Evolutionary conservation across 176 grass and related monocot genomes (phyloP).

Genomic region (Cenchrus fungigraminus): DNA sequence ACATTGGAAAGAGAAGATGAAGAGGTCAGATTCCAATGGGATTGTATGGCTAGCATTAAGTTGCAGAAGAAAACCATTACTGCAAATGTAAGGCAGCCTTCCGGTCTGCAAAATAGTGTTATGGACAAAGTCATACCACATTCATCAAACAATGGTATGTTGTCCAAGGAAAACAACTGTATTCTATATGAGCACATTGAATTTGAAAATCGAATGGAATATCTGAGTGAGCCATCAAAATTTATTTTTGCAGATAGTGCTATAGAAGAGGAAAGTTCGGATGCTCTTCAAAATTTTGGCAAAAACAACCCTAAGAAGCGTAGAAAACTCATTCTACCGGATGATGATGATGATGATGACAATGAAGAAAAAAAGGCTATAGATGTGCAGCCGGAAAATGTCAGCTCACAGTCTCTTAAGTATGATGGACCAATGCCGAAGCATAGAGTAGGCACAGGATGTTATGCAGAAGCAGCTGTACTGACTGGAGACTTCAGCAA

Average conservation of each 20-base stretch:
- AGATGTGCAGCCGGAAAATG: not conserved
- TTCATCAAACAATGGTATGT: not conserved
- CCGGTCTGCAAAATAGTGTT: not conserved
- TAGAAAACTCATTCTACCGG: conserved; percentile 17
- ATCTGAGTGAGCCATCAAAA: conserved; percentile 27
- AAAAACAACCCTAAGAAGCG: conserved; percentile 30
- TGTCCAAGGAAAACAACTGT: conserved; percentile 9
- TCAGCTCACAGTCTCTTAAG: not conserved
- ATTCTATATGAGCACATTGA: not conserved
- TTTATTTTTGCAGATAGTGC: conserved; percentile 10
- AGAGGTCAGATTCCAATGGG: not conserved
- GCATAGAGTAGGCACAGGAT: not conserved
- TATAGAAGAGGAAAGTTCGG: not conserved
- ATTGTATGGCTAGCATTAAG: not conserved
- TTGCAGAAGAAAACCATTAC: conserved; percentile 5
- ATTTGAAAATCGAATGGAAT: conserved; percentile 22
- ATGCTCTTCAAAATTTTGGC: not conserved
- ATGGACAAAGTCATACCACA: not conserved
- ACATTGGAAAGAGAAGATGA: not conserved
- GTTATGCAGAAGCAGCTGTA: not conserved
- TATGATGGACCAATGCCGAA: conserved; percentile 24
- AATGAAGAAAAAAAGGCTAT: not conserved
- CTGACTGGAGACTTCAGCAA: conserved; percentile 1
- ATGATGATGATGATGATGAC: conserved; percentile 11
- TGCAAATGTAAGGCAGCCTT: not conserved